Evolutionary conservation across 2,329 filamentous ascomycete species (phyloP).

Genomic region (Monilinia polystroma): DNA sequence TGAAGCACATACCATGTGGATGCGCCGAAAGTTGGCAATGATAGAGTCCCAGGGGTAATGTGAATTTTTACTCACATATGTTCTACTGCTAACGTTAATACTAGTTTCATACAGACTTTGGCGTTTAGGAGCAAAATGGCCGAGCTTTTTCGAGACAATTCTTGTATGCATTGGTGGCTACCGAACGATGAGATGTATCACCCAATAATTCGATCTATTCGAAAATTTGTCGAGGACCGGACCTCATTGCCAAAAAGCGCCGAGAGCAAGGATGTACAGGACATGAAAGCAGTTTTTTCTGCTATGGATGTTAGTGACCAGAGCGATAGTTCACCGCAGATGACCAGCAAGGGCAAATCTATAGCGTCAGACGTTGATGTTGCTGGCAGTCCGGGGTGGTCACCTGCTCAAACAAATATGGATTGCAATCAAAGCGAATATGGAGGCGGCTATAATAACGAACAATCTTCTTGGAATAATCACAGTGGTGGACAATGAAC

Average conservation of each 20-base stretch:
- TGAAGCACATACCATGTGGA: conserved; percentile 71
- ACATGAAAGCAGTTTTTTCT: conserved; percentile 73
- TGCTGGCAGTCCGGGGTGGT: conserved; percentile 24
- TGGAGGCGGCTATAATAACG: conserved; percentile 16
- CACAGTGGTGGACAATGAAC: background rate
- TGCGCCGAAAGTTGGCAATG: conserved; percentile 72
- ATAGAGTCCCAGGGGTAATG: conserved; percentile 75
- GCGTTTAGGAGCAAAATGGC: conserved; percentile 74
- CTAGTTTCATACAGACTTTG: conserved; percentile 79
- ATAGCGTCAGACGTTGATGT: conserved; percentile 22
- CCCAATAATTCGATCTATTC: conserved; percentile 71
- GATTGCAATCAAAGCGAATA: conserved; percentile 12
- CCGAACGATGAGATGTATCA: conserved; percentile 76
- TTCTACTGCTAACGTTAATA: conserved; percentile 12
- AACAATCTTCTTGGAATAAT: conserved; percentile 13
- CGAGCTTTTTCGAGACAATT: conserved; percentile 68
- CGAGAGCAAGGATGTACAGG: conserved; percentile 64
- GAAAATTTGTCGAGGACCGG: conserved; percentile 78
- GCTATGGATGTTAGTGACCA: conserved; percentile 55
- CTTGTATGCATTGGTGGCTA: conserved; percentile 83
- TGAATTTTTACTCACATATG: background rate
- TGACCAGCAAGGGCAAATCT: conserved; percentile 22
- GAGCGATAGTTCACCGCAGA: conserved; percentile 24
- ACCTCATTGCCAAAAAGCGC: conserved; percentile 58
- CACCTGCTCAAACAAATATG: conserved; percentile 12